Evolutionary conservation across 2,329 filamentous ascomycete species (phyloP).

Genomic region (Huntiella decipiens): DNA sequence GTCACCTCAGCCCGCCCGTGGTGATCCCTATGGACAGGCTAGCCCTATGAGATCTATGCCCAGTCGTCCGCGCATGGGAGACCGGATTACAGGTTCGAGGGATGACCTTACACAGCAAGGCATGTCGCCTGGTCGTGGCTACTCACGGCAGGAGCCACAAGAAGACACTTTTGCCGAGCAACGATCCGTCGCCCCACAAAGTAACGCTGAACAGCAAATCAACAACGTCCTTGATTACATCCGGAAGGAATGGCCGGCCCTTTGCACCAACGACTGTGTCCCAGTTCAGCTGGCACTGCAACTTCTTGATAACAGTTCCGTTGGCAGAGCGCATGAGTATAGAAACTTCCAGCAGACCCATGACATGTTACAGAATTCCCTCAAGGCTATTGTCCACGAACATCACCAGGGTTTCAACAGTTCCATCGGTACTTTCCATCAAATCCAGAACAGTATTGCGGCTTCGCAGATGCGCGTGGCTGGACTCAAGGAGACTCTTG

Average conservation of each 20-base stretch:
- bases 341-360: conserved; percentile 69
- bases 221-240: conserved; percentile 60
- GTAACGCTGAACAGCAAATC: conserved; percentile 37
- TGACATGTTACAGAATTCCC: conserved; percentile 70
- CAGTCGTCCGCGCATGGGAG: conserved; percentile 17
- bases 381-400: conserved; percentile 93
- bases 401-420: conserved; percentile 99
- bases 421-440: conserved; percentile 96
- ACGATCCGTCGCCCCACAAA: conserved; percentile 17
- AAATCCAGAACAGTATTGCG: conserved; percentile 87
- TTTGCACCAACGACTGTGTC: conserved; percentile 74
- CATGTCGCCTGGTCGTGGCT: background rate
- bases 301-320: conserved; percentile 80
- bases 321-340: conserved; percentile 80
- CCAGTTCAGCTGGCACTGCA: conserved; percentile 91
- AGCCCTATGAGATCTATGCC: conserved; percentile 16
- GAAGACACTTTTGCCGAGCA: conserved; percentile 3
- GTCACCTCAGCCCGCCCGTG: conserved; percentile 6
- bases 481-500: conserved; percentile 62
- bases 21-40: conserved; percentile 1
- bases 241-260: conserved; percentile 74
- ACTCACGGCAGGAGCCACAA: conserved; percentile 10
- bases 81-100: conserved; percentile 4
- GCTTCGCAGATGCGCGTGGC: conserved; percentile 73
- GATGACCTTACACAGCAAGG: conserved; percentile 7